Evolutionary conservation across 1,284 basidiomycete species (phyloP), one percentile per base, ranked within the genome.

Genomic region (Ganoderma multipileum): DNA sequence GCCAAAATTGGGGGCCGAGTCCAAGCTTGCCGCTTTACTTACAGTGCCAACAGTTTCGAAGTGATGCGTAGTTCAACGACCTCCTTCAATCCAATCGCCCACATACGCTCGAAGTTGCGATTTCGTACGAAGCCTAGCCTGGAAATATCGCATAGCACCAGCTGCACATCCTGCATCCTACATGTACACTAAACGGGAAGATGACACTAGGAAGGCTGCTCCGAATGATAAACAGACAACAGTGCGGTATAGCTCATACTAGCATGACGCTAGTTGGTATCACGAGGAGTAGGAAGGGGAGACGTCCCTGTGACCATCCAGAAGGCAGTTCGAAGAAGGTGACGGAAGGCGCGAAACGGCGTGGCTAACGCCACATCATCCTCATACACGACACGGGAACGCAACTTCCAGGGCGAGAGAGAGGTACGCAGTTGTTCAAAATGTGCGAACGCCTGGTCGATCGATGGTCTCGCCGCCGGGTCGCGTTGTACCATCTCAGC

Each of bases 401-500:
- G 69, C 9, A 72, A 61, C n/a, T 33, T 66, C 61, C 63, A 68
- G 0, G 14, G 4, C 12, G 57, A 39, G 9, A 71, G 52, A 0
- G 41, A 47, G 0, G 20, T 39, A 8, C 39, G n/a, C 1, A 72
- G 57, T n/a, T 30, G 18, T 28, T 42, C 58, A 33, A 41, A 61
- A 61, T 70, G 61, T 47, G 11, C 2, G 6, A 54, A 63, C 1
- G 68, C 68, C 12, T 67, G 30, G 47, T 68, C 60, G 4, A 70
- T 72, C 0, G 63, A 75, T 0, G 79, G 79, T 16, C 80, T 77
- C 33, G 72, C 71, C 0, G 63, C 23, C 0, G 79, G 80, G 4
- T 80, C 76, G 1, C 68, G 64, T 26, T 76, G 74, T 0, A 73
- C 70, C 80, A 82, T 81, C 60, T 79, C 75, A 1, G 47, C 55